phyloP scores from a whole-genome alignment of 805 yeast species.

The Cyberlindnera mycetangii region DNA sequence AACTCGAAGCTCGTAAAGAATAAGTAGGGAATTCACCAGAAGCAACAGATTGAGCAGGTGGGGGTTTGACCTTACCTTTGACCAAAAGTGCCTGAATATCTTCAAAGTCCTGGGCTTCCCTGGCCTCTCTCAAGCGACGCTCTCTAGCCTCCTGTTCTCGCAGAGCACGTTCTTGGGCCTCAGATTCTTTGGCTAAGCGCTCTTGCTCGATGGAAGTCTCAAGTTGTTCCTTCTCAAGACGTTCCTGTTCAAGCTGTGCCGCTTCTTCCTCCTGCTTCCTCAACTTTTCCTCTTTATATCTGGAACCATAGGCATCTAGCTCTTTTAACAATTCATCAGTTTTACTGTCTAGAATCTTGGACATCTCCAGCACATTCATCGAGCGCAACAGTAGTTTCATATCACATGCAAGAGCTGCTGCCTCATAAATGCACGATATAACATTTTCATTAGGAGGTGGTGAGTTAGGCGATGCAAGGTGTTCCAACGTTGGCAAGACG shows the following conservation, averaged over 20 bases:
- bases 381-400: conserved; percentile 59
- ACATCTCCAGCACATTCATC: conserved; percentile 51
- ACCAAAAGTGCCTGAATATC: conserved; percentile 1
- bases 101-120: background rate
- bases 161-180: background rate
- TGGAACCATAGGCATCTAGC: conserved; percentile 12
- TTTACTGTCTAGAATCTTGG: conserved; percentile 35
- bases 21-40: no score
- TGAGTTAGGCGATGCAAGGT: conserved; percentile 51
- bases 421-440: conserved; percentile 58
- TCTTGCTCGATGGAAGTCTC: background rate
- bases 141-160: background rate
- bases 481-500: conserved; percentile 48
- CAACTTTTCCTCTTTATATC: conserved; percentile 5
- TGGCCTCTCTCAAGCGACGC: background rate
- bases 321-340: conserved; percentile 22
- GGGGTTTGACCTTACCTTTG: background rate
- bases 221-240: background rate
- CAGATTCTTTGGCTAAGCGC: background rate
- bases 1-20: background rate
- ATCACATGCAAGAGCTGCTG: conserved; percentile 60
- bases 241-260: background rate
- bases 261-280: background rate
- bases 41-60: background rate
- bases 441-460: conserved; percentile 54